phyloP scores from a whole-genome alignment of 83 land plant genomes.

The Picea abies region DNA sequence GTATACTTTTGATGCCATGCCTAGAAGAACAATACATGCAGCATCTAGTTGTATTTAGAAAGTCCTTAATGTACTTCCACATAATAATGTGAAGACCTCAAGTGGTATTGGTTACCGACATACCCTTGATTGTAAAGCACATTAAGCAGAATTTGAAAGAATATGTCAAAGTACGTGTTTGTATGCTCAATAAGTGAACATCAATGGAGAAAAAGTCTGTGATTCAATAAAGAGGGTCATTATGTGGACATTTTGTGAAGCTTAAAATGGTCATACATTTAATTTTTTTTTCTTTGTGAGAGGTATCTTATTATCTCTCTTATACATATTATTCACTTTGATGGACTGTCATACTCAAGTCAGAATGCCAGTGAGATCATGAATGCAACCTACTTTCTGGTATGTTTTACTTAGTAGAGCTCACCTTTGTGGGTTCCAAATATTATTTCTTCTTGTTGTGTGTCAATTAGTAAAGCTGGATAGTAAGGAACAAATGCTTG shows the following conservation, averaged over 20 bases:
- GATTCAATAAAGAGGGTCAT: background rate
- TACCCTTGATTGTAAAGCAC: slow-evolving; percentile 57
- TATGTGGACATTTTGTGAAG: background rate
- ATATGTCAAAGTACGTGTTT: slow-evolving; percentile 49
- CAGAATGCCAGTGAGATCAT: slow-evolving; percentile 41
- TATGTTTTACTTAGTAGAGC: background rate
- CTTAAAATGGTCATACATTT: background rate
- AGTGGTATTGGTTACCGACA: slow-evolving; percentile 81
- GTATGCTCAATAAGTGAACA: background rate
- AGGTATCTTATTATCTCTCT: background rate
- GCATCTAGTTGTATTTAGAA: slow-evolving; percentile 43
- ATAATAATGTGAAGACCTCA: slow-evolving; percentile 36
- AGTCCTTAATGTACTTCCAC: slow-evolving; percentile 1
- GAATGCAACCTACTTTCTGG: slow-evolving; percentile 32
- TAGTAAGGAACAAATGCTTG: too few relatives aligned
- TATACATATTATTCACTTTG: slow-evolving; percentile 19
- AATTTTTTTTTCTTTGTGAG: background rate
- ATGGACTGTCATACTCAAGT: slow-evolving; percentile 55
- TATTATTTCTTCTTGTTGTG: too few relatives aligned
- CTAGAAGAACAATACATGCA: slow-evolving; percentile 56
- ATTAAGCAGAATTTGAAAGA: slow-evolving; percentile 40
- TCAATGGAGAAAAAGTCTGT: background rate
- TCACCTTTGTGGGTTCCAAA: too few relatives aligned
- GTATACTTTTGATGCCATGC: slow-evolving; percentile 30
- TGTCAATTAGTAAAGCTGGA: too few relatives aligned